These are phyloP conservation scores for Balamuthia mandrillaris DNA, from an alignment of 208 protist genomes.

Conservation along the genomic window DNA sequence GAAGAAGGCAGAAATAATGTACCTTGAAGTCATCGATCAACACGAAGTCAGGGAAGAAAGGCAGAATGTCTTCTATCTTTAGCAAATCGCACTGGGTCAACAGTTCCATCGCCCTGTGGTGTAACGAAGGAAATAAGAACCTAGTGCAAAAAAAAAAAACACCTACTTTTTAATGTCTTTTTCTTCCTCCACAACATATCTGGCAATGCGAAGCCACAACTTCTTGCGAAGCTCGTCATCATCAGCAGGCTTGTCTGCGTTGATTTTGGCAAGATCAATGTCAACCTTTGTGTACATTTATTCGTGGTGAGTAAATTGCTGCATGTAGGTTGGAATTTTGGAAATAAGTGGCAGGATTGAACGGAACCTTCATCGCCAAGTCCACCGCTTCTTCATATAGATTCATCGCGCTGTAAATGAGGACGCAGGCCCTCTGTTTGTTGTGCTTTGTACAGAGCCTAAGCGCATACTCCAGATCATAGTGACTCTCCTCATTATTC, in stretches of 20 bases:
- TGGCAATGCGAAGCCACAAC: slow-evolving; percentile 87
- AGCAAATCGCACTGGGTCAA: slow-evolving; percentile 70
- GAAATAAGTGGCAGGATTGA: not conserved
- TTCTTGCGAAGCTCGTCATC: slow-evolving; percentile 77
- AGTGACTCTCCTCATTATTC: slow-evolving; percentile 51
- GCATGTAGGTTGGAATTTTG: not conserved
- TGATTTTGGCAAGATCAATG: slow-evolving; percentile 73
- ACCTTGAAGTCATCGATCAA: slow-evolving; percentile 89
- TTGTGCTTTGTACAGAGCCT: slow-evolving; percentile 79
- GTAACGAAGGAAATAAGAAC: slow-evolving; percentile 8
- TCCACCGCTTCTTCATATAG: slow-evolving; percentile 91
- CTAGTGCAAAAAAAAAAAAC: not conserved
- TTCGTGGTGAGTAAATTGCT: not conserved
- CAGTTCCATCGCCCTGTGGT: slow-evolving; percentile 61
- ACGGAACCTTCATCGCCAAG: slow-evolving; percentile 68
- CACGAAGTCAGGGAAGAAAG: slow-evolving; percentile 84
- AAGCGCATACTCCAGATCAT: slow-evolving; percentile 86
- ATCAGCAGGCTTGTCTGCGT: slow-evolving; percentile 69
- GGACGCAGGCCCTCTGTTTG: slow-evolving; percentile 77
- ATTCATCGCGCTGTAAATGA: slow-evolving; percentile 84
- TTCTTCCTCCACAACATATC: slow-evolving; percentile 79
- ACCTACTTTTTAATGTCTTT: slow-evolving; percentile 76
- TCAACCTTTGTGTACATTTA: slow-evolving; percentile 1
- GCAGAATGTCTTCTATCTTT: slow-evolving; percentile 91
- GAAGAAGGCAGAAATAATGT: not conserved